Evolutionary conservation across 2,329 filamentous ascomycete genomes (phyloP).

Genomic region (Tolypocladium pustulatum): DNA sequence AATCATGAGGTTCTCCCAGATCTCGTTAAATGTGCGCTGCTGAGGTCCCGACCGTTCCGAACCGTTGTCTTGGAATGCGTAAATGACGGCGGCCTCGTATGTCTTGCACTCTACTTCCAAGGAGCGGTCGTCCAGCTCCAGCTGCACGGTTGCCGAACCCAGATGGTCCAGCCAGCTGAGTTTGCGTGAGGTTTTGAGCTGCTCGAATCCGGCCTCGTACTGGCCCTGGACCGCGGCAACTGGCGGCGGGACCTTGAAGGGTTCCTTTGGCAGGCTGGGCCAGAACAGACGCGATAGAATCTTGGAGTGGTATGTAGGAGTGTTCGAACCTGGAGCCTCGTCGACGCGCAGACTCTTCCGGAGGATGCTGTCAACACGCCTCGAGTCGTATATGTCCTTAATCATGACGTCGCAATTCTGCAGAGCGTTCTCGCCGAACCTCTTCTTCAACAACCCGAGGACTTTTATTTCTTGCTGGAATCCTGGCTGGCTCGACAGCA

Average conservation of each 20-base stretch:
- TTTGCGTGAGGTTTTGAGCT: conserved; percentile 73
- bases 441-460: conserved; percentile 74
- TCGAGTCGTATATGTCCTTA: conserved; percentile 79
- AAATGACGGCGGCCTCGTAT: conserved; percentile 81
- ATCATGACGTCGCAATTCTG: conserved; percentile 98
- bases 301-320: conserved; percentile 56
- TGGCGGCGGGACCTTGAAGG: conserved; percentile 51
- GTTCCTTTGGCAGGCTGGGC: conserved; percentile 67
- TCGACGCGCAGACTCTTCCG: conserved; percentile 27
- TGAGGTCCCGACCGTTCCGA: conserved; percentile 21
- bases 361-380: conserved; percentile 59
- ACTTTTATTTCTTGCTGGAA: conserved; percentile 77
- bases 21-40: conserved; percentile 38
- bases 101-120: conserved; percentile 64
- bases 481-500: conserved; percentile 54
- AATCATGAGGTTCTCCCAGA: conserved; percentile 54
- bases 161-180: conserved; percentile 80
- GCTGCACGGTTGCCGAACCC: conserved; percentile 67
- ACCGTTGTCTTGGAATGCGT: conserved; percentile 58
- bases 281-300: conserved; percentile 91
- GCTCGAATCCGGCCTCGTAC: conserved; percentile 69
- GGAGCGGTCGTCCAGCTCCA: conserved; percentile 73
- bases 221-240: conserved; percentile 51
- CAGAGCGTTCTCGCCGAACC: conserved; percentile 75
- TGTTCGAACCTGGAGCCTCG: conserved; percentile 6